These are phyloP conservation scores for Candida manassasensis DNA, from an alignment of 805 yeast species.

Conservation along the genomic window DNA sequence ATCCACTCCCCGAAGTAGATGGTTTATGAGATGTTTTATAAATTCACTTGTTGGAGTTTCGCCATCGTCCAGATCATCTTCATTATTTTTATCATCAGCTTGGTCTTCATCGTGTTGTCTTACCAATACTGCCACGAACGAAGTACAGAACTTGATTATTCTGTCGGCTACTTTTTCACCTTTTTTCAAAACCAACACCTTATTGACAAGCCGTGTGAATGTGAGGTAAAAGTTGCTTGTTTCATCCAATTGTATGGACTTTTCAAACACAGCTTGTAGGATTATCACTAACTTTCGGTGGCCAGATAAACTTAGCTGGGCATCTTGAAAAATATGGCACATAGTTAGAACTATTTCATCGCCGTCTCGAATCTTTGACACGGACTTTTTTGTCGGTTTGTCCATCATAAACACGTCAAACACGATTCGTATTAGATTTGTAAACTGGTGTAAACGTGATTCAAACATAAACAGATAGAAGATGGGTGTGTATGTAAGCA, in stretches of 20 bases:
- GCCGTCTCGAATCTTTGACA: conserved; percentile 15
- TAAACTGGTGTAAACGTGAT: no score
- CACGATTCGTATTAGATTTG: no score
- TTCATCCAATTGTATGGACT: conserved; percentile 47
- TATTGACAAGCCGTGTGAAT: conserved; percentile 60
- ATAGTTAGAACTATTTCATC: conserved; percentile 37
- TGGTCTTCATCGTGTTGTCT: conserved; percentile 20
- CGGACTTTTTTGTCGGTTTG: conserved; percentile 14
- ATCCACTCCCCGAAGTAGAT: conserved; percentile 71
- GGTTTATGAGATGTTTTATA: conserved; percentile 56
- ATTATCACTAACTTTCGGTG: conserved; percentile 71
- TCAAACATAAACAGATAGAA: not conserved
- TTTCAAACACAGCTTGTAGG: conserved; percentile 52
- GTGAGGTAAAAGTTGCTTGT: conserved; percentile 56
- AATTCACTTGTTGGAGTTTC: conserved; percentile 47
- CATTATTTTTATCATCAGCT: conserved; percentile 14
- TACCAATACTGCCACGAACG: conserved; percentile 49
- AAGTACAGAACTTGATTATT: conserved; percentile 62
- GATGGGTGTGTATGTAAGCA: not conserved
- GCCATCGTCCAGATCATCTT: conserved; percentile 27
- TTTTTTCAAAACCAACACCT: conserved; percentile 62
- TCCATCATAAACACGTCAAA: no score
- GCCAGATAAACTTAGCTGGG: conserved; percentile 68
- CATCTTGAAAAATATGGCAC: conserved; percentile 72
- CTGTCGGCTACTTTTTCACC: conserved; percentile 71